Evolutionary conservation across 495 filamentous ascomycete species (phyloP).

Genomic region (Xylaria scruposa): DNA sequence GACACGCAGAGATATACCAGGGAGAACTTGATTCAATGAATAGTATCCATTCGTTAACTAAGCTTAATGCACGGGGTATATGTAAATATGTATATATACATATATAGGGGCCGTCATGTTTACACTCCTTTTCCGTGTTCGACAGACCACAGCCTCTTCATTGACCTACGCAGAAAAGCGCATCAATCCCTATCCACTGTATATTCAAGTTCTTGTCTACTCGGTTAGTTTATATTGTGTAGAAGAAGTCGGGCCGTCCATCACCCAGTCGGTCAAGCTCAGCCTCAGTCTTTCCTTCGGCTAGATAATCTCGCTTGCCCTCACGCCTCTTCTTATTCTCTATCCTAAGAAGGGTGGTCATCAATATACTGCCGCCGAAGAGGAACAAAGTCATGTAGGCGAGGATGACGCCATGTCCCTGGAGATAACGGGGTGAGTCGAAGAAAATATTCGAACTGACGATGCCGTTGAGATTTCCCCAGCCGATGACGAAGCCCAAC

Average conservation of each 20-base stretch:
- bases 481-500: constrained; percentile 86
- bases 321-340: constrained; percentile 67
- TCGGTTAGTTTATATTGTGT: constrained; percentile 61
- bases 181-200: background rate
- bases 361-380: constrained; percentile 62
- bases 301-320: constrained; percentile 74
- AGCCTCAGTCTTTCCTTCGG: constrained; percentile 62
- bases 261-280: constrained; percentile 75
- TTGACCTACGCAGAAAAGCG: background rate
- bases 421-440: constrained; percentile 50
- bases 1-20: background rate
- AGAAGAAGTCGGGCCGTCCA: constrained; percentile 76
- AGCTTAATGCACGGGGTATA: background rate
- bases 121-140: background rate
- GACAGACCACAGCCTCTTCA: background rate
- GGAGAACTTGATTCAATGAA: background rate
- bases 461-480: constrained; percentile 92
- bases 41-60: background rate
- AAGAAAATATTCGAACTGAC: constrained; percentile 76
- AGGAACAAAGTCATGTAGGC: constrained; percentile 58
- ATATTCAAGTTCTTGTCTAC: background rate
- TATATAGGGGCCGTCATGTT: background rate
- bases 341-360: constrained; percentile 66
- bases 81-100: constrained; percentile 3
- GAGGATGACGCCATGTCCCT: constrained; percentile 56